A percentile compares a stretch with the other conserved stretches of the same genome.
These are phyloP conservation scores for Dothiorella sarmentorum DNA, from an alignment of 2,329 filamentous ascomycete genomes.

Conservation along the genomic window DNA sequence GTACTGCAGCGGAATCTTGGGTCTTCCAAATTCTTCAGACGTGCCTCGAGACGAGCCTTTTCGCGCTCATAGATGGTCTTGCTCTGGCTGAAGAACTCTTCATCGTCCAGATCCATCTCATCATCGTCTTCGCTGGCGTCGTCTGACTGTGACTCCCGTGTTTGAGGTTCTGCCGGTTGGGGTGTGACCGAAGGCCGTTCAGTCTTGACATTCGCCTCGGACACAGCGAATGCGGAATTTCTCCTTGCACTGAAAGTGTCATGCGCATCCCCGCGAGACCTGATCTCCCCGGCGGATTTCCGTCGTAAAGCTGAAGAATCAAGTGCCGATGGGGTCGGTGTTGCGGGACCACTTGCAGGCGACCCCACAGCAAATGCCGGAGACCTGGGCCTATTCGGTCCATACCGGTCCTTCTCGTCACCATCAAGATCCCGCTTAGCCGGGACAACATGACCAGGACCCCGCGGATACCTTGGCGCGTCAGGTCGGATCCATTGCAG, in stretches of 20 bases:
- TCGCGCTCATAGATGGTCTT: conserved; percentile 47
- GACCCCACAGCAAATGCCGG: conserved; percentile 8
- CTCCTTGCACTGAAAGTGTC: conserved; percentile 19
- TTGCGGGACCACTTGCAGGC: not conserved
- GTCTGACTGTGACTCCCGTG: conserved; percentile 12
- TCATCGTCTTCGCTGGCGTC: conserved; percentile 43
- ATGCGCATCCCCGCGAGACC: conserved; percentile 3
- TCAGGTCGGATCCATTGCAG: conserved; percentile 44
- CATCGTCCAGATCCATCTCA: conserved; percentile 46
- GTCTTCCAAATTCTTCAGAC: conserved; percentile 42
- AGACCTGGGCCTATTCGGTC: conserved; percentile 9
- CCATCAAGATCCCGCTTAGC: conserved; percentile 44
- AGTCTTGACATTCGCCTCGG: conserved; percentile 10
- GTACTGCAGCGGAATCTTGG: conserved; percentile 42
- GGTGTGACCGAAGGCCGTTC: conserved; percentile 4
- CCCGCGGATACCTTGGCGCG: conserved; percentile 24
- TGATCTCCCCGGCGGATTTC: conserved; percentile 16
- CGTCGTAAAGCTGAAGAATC: conserved; percentile 25
- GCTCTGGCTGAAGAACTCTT: conserved; percentile 41
- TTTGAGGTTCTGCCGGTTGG: not conserved
- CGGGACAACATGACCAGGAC: conserved; percentile 30
- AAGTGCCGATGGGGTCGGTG: conserved; percentile 26
- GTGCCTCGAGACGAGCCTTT: conserved; percentile 43
- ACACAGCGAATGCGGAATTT: conserved; percentile 20
- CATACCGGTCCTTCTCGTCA: conserved; percentile 40